phyloP scores from a whole-genome alignment of 2,329 filamentous ascomycete genomes.

The Biscogniauxia marginata region DNA sequence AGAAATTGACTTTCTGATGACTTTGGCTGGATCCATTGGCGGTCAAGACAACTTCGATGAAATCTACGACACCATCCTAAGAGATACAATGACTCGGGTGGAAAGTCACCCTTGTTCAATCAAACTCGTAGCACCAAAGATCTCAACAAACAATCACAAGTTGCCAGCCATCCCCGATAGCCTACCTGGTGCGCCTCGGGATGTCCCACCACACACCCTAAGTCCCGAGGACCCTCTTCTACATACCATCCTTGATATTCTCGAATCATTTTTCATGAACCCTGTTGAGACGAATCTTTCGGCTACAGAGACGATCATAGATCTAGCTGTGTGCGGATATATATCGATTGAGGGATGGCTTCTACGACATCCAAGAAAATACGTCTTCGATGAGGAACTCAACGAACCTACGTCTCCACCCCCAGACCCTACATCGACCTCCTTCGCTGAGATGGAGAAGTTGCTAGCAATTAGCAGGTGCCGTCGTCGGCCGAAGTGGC shows the following conservation, averaged over 20 bases:
- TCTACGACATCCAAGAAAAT: constrained; percentile 67
- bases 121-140: constrained; percentile 62
- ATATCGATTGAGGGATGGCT: constrained; percentile 91
- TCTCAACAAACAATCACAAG: constrained; percentile 55
- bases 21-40: constrained; percentile 66
- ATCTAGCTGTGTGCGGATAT: constrained; percentile 79
- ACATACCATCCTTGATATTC: constrained; percentile 65
- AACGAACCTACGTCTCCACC: constrained; percentile 21
- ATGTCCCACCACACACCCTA: constrained; percentile 60
- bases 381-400: constrained; percentile 52
- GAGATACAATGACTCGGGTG: constrained; percentile 66
- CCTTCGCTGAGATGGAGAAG: constrained; percentile 41
- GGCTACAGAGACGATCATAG: constrained; percentile 78
- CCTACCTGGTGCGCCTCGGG: constrained; percentile 60
- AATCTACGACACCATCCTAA: constrained; percentile 68
- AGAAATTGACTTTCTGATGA: constrained; percentile 71
- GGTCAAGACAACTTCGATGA: constrained; percentile 70
- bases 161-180: constrained; percentile 55
- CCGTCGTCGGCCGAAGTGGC: constrained; percentile 54
- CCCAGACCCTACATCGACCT: constrained; percentile 19
- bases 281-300: constrained; percentile 88
- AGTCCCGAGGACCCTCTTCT: constrained; percentile 61
- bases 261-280: constrained; percentile 84
- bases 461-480: constrained; percentile 50
- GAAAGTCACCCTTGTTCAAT: constrained; percentile 74